Conservation (phyloP, 345 rosid genomes). For the Ceriops tagal region DNA sequence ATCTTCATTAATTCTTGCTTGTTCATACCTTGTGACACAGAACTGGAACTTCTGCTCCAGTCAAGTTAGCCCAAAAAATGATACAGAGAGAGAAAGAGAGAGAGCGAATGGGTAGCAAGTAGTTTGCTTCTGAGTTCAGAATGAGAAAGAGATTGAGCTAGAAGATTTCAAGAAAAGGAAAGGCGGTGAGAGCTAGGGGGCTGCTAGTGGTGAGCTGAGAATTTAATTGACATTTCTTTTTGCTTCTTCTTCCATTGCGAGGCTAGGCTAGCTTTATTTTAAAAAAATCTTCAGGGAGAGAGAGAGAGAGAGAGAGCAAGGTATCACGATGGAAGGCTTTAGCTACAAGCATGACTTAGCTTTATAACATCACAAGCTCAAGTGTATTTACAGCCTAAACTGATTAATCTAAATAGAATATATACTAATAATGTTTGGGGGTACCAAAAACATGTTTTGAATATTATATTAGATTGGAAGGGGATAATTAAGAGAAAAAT, state of each 20-base stretch:
- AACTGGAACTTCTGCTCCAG: slow-evolving; percentile 1
- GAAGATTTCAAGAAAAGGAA: slow-evolving; percentile 11
- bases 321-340: background rate
- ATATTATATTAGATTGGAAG: background rate
- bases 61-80: background rate
- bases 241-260: too few species aligned
- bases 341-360: background rate
- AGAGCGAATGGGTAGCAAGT: background rate
- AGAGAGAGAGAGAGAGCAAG: slow-evolving; percentile 17
- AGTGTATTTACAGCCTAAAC: background rate
- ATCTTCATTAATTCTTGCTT: slow-evolving; percentile 72
- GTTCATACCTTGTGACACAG: slow-evolving; percentile 38
- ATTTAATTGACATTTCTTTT: background rate
- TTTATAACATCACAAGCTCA: background rate
- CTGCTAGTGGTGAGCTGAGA: background rate
- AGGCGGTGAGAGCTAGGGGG: background rate
- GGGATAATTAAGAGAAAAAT: background rate
- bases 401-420: background rate
- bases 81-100: slow-evolving; percentile 13
- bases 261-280: too few species aligned
- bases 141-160: slow-evolving; percentile 1
- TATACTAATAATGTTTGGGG: background rate
- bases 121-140: slow-evolving; percentile 17
- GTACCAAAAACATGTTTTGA: background rate
- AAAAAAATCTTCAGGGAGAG: background rate